Conservation (phyloP, 2,329 filamentous ascomycete species). For the Talaromyces marneffei region DNA sequence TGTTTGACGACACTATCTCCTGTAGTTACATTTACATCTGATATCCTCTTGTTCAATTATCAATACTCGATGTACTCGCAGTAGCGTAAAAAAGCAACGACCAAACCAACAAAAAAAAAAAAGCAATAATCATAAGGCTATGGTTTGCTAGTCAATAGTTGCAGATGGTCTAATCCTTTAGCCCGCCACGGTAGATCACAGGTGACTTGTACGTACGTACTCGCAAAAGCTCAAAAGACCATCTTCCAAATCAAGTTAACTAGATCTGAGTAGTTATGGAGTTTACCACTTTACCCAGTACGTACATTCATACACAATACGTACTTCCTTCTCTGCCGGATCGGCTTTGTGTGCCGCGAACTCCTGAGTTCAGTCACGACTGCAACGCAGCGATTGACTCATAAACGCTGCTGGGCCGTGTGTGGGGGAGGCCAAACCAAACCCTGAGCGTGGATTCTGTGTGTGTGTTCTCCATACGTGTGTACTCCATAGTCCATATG, state of each 20-base stretch:
- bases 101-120: background rate
- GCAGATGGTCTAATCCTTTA: background rate
- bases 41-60: no score
- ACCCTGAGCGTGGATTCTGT: no score
- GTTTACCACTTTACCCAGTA: no score
- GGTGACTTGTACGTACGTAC: no score
- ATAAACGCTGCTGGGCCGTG: background rate
- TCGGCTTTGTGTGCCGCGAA: background rate
- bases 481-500: no score
- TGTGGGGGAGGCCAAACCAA: background rate
- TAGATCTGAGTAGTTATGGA: no score
- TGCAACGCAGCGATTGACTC: background rate
- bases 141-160: background rate
- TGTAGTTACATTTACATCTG: background rate
- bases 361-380: background rate
- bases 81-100: background rate
- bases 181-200: conserved; percentile 6
- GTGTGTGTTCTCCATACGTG: no score
- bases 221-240: background rate
- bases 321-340: background rate
- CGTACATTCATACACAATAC: no score
- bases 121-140: background rate
- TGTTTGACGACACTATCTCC: background rate
- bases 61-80: no score
- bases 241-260: background rate